Percentiles rank a stretch among this genome's conserved stretches.
These are phyloP conservation scores for Coemansia sp. DNA, from an alignment of 192 early-diverging fungal genomes.

Conservation along the genomic window DNA sequence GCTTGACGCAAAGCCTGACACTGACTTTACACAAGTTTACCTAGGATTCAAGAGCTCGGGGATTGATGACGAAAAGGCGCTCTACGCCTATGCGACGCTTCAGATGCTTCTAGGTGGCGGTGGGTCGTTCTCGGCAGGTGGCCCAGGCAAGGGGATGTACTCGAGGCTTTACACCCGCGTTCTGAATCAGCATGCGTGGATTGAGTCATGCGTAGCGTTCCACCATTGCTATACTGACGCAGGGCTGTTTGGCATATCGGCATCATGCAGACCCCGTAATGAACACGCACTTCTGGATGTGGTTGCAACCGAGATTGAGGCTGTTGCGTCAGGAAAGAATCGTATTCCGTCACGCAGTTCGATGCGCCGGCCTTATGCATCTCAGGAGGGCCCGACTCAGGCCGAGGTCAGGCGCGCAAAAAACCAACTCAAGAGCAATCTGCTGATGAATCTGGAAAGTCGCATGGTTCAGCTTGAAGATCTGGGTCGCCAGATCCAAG, in stretches of 20 bases:
- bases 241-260: slow-evolving; percentile 90
- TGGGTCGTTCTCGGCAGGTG: slow-evolving; percentile 94
- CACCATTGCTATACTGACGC: slow-evolving; percentile 90
- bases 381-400: slow-evolving; percentile 40
- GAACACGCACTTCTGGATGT: slow-evolving; percentile 75
- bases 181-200: slow-evolving; percentile 90
- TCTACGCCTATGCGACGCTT: slow-evolving; percentile 88
- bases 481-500: slow-evolving; percentile 80
- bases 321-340: slow-evolving; percentile 52
- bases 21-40: slow-evolving; percentile 82
- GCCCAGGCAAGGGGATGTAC: slow-evolving; percentile 99
- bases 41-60: slow-evolving; percentile 84
- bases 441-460: slow-evolving; percentile 93
- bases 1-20: slow-evolving; percentile 66
- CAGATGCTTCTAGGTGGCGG: slow-evolving; percentile 93
- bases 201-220: slow-evolving; percentile 91
- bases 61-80: slow-evolving; percentile 70
- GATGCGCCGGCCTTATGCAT: slow-evolving; percentile 32
- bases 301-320: slow-evolving; percentile 77
- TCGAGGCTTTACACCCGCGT: slow-evolving; percentile 94
- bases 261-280: slow-evolving; percentile 76
- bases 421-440: slow-evolving; percentile 89
- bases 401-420: slow-evolving; percentile 82
- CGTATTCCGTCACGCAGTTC: slow-evolving; percentile 19
- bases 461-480: slow-evolving; percentile 94